phyloP scores from a whole-genome alignment of 2,329 filamentous ascomycete species.

The Trichophyton equinum region DNA sequence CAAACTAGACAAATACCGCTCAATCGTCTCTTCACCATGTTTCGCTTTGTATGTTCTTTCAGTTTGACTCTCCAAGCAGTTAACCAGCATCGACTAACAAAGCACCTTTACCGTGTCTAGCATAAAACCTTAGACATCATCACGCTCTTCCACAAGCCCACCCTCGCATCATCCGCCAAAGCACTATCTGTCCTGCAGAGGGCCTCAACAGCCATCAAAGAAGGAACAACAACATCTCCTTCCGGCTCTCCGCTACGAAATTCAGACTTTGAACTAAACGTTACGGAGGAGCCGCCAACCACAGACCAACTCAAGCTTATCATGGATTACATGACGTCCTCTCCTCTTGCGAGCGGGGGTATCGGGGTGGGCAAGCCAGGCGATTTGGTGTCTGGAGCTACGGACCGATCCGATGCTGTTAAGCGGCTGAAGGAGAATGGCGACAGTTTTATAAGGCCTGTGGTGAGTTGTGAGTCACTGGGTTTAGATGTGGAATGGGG shows the following conservation, averaged over 20 bases:
- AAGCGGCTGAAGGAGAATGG: conserved; percentile 60
- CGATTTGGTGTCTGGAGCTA: conserved; percentile 63
- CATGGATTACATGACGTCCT: conserved; percentile 62
- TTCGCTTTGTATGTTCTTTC: background rate
- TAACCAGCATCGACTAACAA: background rate
- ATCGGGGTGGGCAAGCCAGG: conserved; percentile 52
- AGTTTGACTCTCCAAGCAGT: background rate
- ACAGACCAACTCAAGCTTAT: conserved; percentile 71
- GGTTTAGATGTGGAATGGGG: background rate
- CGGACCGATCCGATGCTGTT: conserved; percentile 62
- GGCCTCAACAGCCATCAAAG: conserved; percentile 57
- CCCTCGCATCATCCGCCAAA: conserved; percentile 56
- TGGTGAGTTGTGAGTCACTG: conserved; percentile 45
- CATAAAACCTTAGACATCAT: conserved; percentile 77
- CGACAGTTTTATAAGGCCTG: conserved; percentile 56
- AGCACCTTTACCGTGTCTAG: conserved; percentile 31
- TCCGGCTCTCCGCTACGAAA: conserved; percentile 45
- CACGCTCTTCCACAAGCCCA: conserved; percentile 88
- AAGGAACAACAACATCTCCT: conserved; percentile 54
- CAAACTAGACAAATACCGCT: background rate
- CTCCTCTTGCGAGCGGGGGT: conserved; percentile 42
- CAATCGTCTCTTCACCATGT: background rate
- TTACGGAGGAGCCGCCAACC: conserved; percentile 71
- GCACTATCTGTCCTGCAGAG: conserved; percentile 70
- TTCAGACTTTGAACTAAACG: conserved; percentile 71